A percentile compares a stretch with the other conserved stretches of the same genome.
Conservation (phyloP, 164 flowering plant genomes). For the Magnolia officinalis region DNA sequence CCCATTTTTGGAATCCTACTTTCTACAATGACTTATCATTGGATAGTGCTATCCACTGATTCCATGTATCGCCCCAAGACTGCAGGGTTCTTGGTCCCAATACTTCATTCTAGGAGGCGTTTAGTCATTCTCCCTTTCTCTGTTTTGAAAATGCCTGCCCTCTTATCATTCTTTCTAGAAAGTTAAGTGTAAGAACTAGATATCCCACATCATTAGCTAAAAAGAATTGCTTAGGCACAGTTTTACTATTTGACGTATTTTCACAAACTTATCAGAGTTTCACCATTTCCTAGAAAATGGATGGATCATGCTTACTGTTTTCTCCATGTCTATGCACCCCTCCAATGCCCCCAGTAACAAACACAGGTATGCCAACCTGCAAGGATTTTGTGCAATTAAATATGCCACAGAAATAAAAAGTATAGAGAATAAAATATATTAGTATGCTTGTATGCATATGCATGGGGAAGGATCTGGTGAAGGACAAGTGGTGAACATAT, state of each 20-base stretch:
- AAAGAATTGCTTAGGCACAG: background rate
- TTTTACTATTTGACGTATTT: background rate
- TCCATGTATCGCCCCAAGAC: too few relatives aligned
- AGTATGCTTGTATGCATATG: background rate
- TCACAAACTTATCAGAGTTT: slow-evolving; percentile 3
- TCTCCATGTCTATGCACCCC: slow-evolving; percentile 96
- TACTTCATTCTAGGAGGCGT: too few relatives aligned
- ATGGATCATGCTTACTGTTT: slow-evolving; percentile 45
- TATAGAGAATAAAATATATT: background rate
- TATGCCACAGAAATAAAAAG: background rate
- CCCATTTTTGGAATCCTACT: too few relatives aligned
- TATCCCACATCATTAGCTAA: background rate
- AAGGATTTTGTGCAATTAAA: slow-evolving; percentile 6
- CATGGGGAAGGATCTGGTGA: background rate
- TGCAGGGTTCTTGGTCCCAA: too few relatives aligned
- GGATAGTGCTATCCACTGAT: too few relatives aligned
- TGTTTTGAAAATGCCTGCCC: too few relatives aligned
- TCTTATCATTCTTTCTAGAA: background rate
- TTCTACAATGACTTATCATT: too few relatives aligned
- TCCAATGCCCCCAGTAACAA: slow-evolving; percentile 96
- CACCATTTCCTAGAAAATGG: background rate
- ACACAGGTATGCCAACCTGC: slow-evolving; percentile 89
- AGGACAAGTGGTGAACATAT: background rate
- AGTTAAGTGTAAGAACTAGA: background rate
- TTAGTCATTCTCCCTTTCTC: too few relatives aligned